A percentile compares a stretch with the other conserved stretches of the same genome.
Conservation (phyloP, 1,284 basidiomycete genomes). For the Melampsora abietis-canadensis region DNA sequence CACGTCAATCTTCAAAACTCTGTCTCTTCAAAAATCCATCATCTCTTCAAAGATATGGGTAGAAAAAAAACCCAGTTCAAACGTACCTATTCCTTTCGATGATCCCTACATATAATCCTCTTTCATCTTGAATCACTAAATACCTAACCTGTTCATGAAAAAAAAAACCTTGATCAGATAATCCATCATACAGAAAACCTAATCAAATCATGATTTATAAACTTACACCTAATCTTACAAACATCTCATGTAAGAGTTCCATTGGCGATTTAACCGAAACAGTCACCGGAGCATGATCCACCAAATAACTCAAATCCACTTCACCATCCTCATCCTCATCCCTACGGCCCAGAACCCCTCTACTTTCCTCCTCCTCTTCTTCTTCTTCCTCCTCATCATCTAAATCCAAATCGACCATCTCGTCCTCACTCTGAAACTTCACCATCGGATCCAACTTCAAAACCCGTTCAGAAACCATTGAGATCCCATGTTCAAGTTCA, state of each 20-base stretch:
- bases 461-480: neutral
- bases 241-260: slow-evolving; percentile 37
- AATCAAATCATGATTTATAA: neutral
- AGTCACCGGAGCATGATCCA: slow-evolving; percentile 32
- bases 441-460: slow-evolving; percentile 1
- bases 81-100: slow-evolving; percentile 36
- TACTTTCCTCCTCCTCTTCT: neutral
- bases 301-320: slow-evolving; percentile 23
- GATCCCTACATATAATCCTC: slow-evolving; percentile 23
- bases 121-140: slow-evolving; percentile 31
- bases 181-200: neutral
- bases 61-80: neutral
- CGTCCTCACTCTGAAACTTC: slow-evolving; percentile 1
- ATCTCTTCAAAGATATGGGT: too few species aligned
- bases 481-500: slow-evolving; percentile 27
- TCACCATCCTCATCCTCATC: neutral
- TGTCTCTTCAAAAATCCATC: too few species aligned
- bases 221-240: slow-evolving; percentile 36
- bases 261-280: slow-evolving; percentile 19
- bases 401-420: slow-evolving; percentile 1
- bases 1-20: too few species aligned
- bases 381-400: neutral
- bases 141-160: slow-evolving; percentile 10
- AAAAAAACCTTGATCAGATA: neutral
- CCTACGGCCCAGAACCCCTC: too few species aligned